phyloP scores from a whole-genome alignment of 83 land plant species.

The Picea abies region DNA sequence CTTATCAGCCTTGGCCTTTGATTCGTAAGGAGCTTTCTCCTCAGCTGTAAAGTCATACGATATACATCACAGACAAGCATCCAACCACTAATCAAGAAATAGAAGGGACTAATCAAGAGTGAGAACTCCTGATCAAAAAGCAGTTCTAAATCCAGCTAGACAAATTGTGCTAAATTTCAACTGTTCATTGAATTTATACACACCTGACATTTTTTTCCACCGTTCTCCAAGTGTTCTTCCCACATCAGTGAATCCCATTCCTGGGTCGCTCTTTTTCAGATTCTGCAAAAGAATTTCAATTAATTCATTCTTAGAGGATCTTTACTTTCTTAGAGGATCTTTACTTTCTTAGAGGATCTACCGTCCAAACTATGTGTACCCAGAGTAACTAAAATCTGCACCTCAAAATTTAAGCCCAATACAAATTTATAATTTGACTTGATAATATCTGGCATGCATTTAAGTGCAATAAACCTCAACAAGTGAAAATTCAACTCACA shows the following conservation, averaged over 20 bases:
- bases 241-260: slow-evolving; percentile 33
- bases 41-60: slow-evolving; percentile 24
- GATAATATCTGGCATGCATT: background rate
- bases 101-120: background rate
- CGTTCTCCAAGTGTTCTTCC: slow-evolving; percentile 48
- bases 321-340: background rate
- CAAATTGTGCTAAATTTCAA: background rate
- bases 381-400: too few species aligned
- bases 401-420: too few species aligned
- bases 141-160: background rate
- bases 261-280: slow-evolving; percentile 41
- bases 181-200: background rate
- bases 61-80: background rate
- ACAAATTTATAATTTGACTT: background rate
- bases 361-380: too few species aligned
- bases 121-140: background rate
- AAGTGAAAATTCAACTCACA: background rate
- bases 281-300: slow-evolving; percentile 21
- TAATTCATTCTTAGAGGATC: background rate
- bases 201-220: slow-evolving; percentile 58
- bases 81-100: background rate
- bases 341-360: background rate
- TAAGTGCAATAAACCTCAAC: background rate
- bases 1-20: slow-evolving; percentile 39
- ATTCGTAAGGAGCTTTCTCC: slow-evolving; percentile 51